Evolutionary conservation across 306 rosid species (phyloP), one percentile per base, ranked within the genome.

Genomic region (Sicyos baderoa): DNA sequence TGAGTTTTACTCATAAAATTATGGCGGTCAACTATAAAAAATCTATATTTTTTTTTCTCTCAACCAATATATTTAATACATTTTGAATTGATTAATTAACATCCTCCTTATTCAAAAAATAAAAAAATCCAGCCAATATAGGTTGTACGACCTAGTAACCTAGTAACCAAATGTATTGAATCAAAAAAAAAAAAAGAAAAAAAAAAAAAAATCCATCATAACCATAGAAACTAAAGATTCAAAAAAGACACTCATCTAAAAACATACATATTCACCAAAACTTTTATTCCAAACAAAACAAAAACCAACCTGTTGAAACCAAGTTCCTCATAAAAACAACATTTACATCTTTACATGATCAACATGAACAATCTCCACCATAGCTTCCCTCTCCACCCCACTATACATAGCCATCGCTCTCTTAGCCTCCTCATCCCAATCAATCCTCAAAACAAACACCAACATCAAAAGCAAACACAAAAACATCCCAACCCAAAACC

Each of bases 401-500:
- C 56, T 60, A 2, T 86, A 71, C 15, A 83, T 84, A 65, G 25
- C 13, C 40, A 78, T 84, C 1, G 29, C 29, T 3, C 84, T 86
- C 32, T 78, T 61, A 68, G 82, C 89, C 79, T 91, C 97, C 70
- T 80, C 72, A 7, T 54, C 72, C 96, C 95, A 90, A 60, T 84
- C 77, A 25, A 90, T 79, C 75, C 85, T 82, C 1, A 68, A 71
- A 52, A 85, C 77, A 59, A 90, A 84, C 18, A 74, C 74, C 63
- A 84, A 9, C 47, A 86, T 52, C 74, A 86, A 54, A 49, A 74
- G 32, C 66, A 90, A 64, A 72, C 95, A 87, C 22, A 32, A 72
- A 44, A 70, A 69, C 23, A 78, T 40, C 1, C 96, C 97, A 15
- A 82, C 70, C 29, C 78, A 54, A 55, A 93, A 87, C 25, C 97